Percentiles rank a stretch among this genome's conserved stretches.
These are phyloP conservation scores for Linum tenue DNA, from an alignment of 345 rosid species.

Conservation along the genomic window DNA sequence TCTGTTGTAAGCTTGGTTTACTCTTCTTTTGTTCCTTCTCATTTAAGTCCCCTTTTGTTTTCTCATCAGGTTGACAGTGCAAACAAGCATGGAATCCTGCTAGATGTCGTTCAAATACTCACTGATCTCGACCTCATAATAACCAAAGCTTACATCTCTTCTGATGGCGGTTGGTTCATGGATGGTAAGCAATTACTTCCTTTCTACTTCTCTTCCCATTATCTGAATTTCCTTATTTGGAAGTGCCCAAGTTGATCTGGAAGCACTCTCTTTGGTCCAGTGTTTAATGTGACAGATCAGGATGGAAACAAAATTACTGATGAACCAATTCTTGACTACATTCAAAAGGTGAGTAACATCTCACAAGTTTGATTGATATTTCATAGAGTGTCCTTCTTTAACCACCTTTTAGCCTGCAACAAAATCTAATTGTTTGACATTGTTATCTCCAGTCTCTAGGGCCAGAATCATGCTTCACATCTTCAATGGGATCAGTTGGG, in stretches of 20 bases:
- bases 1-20: constrained; percentile 7
- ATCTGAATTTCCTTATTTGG: not conserved
- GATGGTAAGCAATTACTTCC: constrained; percentile 48
- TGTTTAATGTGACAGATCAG: constrained; percentile 80
- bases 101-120: constrained; percentile 90
- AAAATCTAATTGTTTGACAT: constrained; percentile 11
- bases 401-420: not conserved
- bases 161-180: constrained; percentile 99
- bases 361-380: constrained; percentile 2
- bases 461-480: constrained; percentile 60
- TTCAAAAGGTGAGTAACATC: constrained; percentile 47
- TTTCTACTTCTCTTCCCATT: not conserved
- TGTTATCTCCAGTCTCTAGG: constrained; percentile 54
- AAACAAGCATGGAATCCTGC: constrained; percentile 84
- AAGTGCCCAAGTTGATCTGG: constrained; percentile 9
- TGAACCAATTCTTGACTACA: constrained; percentile 64
- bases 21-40: constrained; percentile 7
- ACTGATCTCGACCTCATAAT: constrained; percentile 84
- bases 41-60: constrained; percentile 2
- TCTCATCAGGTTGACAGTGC: constrained; percentile 79
- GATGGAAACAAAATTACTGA: constrained; percentile 77
- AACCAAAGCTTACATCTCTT: constrained; percentile 79
- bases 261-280: constrained; percentile 25
- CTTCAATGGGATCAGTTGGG: constrained; percentile 66
- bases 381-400: not conserved